Conservation (phyloP, 345 rosid genomes). For the Salix caprea region DNA sequence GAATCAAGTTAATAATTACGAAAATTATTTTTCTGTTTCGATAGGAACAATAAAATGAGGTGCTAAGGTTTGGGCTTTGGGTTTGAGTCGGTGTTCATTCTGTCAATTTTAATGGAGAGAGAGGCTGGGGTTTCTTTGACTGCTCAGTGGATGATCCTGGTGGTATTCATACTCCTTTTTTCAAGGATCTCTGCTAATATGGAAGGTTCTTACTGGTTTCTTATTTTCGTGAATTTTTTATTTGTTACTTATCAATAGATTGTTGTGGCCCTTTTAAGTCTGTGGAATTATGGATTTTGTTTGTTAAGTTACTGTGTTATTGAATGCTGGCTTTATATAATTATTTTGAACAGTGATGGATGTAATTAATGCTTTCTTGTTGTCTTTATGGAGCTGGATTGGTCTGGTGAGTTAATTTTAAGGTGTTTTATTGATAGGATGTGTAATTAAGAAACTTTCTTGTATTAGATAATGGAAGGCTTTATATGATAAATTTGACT, state of each 20-base stretch:
- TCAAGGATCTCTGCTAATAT: slow-evolving; percentile 30
- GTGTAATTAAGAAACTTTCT: not conserved
- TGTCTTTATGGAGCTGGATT: not conserved
- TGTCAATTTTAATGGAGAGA: slow-evolving; percentile 22
- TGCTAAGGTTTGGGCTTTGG: slow-evolving; percentile 3
- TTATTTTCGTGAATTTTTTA: not conserved
- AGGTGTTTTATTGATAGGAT: not conserved
- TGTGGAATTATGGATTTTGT: not conserved
- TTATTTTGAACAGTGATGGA: not conserved
- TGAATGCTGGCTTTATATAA: not conserved
- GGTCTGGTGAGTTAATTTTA: not conserved
- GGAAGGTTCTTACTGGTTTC: slow-evolving; percentile 23
- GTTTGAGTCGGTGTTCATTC: slow-evolving; percentile 1
- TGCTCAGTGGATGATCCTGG: slow-evolving; percentile 24
- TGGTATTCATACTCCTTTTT: slow-evolving; percentile 1
- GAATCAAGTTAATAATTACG: too few relatives aligned
- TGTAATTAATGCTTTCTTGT: not conserved
- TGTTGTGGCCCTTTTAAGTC: not conserved
- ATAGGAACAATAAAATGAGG: not conserved
- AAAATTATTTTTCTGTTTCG: too few relatives aligned
- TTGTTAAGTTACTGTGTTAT: not conserved
- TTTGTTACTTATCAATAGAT: not conserved
- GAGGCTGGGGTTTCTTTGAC: slow-evolving; percentile 5
- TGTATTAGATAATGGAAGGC: slow-evolving; percentile 4
- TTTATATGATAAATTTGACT: slow-evolving; percentile 5